Evolutionary conservation across 2,329 filamentous ascomycete genomes (phyloP), one percentile per base, ranked within the genome.

Genomic region (Colletotrichum sp.): DNA sequence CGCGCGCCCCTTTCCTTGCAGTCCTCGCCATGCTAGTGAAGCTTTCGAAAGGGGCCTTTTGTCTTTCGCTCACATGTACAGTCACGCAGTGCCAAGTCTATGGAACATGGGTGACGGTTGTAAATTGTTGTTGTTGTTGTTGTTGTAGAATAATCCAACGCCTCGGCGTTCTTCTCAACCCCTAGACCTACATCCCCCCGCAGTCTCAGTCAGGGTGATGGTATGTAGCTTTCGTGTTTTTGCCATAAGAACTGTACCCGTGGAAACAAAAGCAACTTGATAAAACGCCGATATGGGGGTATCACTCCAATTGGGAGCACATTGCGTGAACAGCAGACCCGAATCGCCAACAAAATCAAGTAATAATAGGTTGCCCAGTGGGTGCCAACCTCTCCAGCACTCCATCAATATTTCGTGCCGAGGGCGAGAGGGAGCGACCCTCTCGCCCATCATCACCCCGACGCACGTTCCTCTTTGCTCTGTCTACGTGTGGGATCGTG

Each of bases 221-320:
- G 10, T 18, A 21, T 58, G 15, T 30, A 38, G 21, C 32, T 30
- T 38, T 66, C 13, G 21, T 36, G 10, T 36, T 68, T 68, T 30
- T 36, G 21, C 38, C 62, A 52, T 52, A 52, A 52, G 16, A 28
- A 28, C 24, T 58, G 55, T 58, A 30, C 21, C 55, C 24, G 64
- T 30, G 48, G 55, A 12, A 15, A 18, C 16, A 62, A 68, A 38
- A 66, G 24, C 66, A 60, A 48, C 21, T 32, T 68, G 18, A 52
- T 60, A 60, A 34, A 68, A 68, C 52, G 56, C 58, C 60, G 28
- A 48, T 32, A 52, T 71, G 38, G 56, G 71, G 71, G 71, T 73
- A 73, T 69, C 64, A 73, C 71, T 73, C 71, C 65, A 69, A 69
- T 28, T 52, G 48, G 71, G 71, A 73, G 65, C 48, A 69, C 65